Percentiles rank a stretch among this genome's conserved stretches.
phyloP scores from a whole-genome alignment of 176 grass and related monocot species.

The Carex pumila region DNA sequence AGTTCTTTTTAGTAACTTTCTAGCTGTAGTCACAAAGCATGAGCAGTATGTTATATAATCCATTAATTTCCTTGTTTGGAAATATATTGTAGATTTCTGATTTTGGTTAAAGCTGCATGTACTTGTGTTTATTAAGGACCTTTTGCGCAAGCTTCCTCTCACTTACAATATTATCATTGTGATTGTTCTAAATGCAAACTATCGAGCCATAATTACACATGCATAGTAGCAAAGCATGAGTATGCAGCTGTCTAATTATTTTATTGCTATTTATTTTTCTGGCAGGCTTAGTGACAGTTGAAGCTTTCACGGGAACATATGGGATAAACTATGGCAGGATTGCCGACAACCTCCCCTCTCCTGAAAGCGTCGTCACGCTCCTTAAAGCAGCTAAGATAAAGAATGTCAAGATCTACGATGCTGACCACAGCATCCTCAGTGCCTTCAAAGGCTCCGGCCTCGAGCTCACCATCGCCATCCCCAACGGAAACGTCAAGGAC shows the following conservation, averaged over 20 bases:
- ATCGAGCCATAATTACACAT: background rate
- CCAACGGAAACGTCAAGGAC: constrained; percentile 54
- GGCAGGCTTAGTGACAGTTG: constrained; percentile 31
- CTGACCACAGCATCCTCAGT: constrained; percentile 62
- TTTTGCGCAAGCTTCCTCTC: background rate
- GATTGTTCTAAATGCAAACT: background rate
- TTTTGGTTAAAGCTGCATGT: background rate
- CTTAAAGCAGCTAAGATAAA: constrained; percentile 74
- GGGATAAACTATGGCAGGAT: constrained; percentile 94
- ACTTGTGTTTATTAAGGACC: background rate
- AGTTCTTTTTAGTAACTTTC: background rate
- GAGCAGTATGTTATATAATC: no score
- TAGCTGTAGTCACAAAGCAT: background rate
- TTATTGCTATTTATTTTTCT: constrained; percentile 21
- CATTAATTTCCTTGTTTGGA: background rate
- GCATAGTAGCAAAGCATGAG: background rate
- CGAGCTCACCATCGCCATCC: constrained; percentile 57
- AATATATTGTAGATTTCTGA: background rate
- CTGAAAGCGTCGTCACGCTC: constrained; percentile 73
- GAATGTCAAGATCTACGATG: constrained; percentile 92
- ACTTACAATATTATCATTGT: background rate
- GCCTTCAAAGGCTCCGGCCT: constrained; percentile 84
- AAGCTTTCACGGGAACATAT: constrained; percentile 64
- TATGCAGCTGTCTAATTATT: background rate
- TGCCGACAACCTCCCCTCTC: constrained; percentile 73